Base-by-base conservation (phyloP, 495 filamentous ascomycete genomes). In the Penicillium riverlandense region DNA sequence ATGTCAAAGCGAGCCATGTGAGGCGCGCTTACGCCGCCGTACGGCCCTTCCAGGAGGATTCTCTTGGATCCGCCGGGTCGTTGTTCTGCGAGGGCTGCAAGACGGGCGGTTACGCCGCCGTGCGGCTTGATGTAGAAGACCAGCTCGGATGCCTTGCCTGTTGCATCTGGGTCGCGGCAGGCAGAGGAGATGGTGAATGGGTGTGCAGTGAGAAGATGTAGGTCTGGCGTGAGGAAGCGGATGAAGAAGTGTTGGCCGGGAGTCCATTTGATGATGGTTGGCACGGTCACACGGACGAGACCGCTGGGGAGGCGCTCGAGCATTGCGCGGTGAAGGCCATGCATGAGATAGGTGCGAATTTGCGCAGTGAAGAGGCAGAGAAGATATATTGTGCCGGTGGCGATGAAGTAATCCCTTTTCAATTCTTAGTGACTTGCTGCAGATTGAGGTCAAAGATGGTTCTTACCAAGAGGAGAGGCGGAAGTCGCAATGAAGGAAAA, bases 401-500 rank as follows among this genome's bases (percentile, higher is more conserved):
- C 70, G 51, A 77, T 75, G 47, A 79, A 78, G 39, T 79, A 79
- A 45, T 76, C 70, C 75, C 32, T 34, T 10, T 34, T 34, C n/a
- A 22, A 22, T 22, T 6, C 0, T 22, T 22, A 22, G 22, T 22
- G 22, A 22, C 22, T 22, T 22, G 22, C 22, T 22, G 6, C 22
- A 22, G 22, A 3, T 22, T 22, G 22, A 6, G 22, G 22, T 22
- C 6, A 6, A 22, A 6, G 22, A 22, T 22, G 4, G 6, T 22
- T 22, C 32, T 2, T 34, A 34, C 32, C 73, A 77, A 8, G 72
- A 75, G 15, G 66, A 67, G 37, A 78, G 61, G 12, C 50, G 62
- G 53, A 70, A 78, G 50, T 78, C 72, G 48, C 78, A 82, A 53
- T 83, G 76, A 15, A 75, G 63, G 57, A 79, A 79, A 52, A 81